phyloP scores from a whole-genome alignment of 2,329 filamentous ascomycete species.

The Colletotrichum sp. region DNA sequence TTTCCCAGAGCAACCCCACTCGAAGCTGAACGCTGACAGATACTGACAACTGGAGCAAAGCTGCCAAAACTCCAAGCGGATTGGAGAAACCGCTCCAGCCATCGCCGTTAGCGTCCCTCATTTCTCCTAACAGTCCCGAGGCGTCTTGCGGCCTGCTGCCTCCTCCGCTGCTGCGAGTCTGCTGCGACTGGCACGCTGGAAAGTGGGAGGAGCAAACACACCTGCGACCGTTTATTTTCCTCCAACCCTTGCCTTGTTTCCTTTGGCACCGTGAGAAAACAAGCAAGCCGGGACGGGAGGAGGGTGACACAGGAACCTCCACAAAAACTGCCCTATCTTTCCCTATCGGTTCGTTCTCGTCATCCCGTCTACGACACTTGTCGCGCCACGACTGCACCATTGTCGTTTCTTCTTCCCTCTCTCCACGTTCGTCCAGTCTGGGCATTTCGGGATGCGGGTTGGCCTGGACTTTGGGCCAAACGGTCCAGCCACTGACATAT shows the following conservation, averaged over 20 bases:
- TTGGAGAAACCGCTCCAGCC: neutral
- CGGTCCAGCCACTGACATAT: neutral
- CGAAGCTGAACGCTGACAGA: neutral
- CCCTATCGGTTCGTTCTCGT: neutral
- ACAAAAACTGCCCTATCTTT: neutral
- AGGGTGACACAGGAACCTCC: neutral
- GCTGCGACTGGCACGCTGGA: neutral
- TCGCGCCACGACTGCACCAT: neutral
- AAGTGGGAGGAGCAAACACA: slow-evolving; percentile 9
- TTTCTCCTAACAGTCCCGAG: neutral
- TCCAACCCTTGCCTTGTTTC: neutral
- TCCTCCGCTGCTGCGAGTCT: neutral
- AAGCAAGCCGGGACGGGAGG: neutral
- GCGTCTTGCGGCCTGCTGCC: neutral
- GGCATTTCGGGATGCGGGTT: neutral
- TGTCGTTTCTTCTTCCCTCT: neutral
- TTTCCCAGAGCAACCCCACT: neutral
- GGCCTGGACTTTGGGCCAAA: neutral
- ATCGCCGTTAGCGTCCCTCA: neutral
- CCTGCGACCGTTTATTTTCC: neutral
- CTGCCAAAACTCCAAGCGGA: neutral
- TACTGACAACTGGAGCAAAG: neutral
- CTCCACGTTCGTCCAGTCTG: neutral
- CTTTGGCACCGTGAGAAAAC: neutral
- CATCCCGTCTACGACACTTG: neutral